Base-by-base conservation (phyloP, 2,329 filamentous ascomycete species). In the Fusarium sp. region DNA sequence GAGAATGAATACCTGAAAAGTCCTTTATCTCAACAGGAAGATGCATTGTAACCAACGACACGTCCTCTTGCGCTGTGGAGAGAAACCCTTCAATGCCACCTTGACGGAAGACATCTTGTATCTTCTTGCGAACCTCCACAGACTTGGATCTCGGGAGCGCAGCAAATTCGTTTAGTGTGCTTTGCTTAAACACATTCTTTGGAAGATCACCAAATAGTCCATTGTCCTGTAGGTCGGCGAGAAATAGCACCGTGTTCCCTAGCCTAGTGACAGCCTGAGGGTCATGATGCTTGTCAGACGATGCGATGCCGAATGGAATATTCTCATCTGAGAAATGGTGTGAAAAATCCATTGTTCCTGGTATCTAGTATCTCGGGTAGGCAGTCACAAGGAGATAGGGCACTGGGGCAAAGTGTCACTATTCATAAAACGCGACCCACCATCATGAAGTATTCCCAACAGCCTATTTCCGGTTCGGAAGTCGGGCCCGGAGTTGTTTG, bases 1-100 rank as follows among this genome's bases (percentile, higher is more conserved):
- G 31, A 18, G 10, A 22, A 5, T 3, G 39, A 59, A 31, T 64
- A 78, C 75, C 77, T 5, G 81, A 88, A 76, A 91, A 92, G 39
- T 88, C 89, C 6, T 84, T 84, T 20, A 90, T 86, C 4, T 82
- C 79, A 41, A 92, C 80, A 0, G 91, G 91, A 0, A 92, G 77
- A 75, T 91, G 87, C 73, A 90, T 80, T 80, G 20, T 73, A 0
- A 73, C 74, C 16, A 50, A 39, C 1, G 67, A 68, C 1, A 82
- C 45, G 1, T 69, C 66, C 33, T 74, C 68, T n/a, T 60, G 67
- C 2, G 61, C 65, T 6, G 39, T 10, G 1, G 62, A 45, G 10
- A 77, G 75, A 2, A 78, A 67, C 0, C n/a, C 52, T 14, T 41
- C 41, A 0, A 76, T 20, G 0, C 65, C 68, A 6, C 11, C 13